Evolutionary conservation across 768 basidiomycete genomes (phyloP), one percentile per base, ranked within the genome.

Genomic region (Suillus tomentosus): DNA sequence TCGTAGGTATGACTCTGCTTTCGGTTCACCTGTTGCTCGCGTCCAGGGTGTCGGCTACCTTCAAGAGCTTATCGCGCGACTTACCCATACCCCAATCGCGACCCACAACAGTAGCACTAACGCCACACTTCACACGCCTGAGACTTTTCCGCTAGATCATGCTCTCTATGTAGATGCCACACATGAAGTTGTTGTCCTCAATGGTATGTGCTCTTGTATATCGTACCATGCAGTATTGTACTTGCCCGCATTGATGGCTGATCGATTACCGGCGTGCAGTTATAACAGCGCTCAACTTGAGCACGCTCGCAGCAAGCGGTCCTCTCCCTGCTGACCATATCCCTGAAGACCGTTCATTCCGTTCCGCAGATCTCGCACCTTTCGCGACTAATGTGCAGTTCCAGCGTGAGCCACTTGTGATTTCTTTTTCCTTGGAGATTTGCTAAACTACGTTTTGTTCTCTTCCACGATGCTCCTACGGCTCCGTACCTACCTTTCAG

Each of bases 331-430:
- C 83, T 10, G 87, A 88, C 62, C 90, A 92, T 69, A 88, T 95
- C 31, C 88, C 86, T 0, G 11, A 34, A 54, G 19, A 54, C 53
- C 53, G 53, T 15, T 81, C 89, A 0, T 96, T 93, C 81, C 87
- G 85, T 69, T 82, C 86, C 0, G 84, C 93, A 5, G 85, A 94
- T 66, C 80, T 95, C 45, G 88, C 91, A 22, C 94, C 95, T 0
- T 97, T 97, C 75, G 90, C 88, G 0, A 91, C 94, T 34, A 96
- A 96, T 70, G 74, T 96, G 24, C 92, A 94, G 71, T 90, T 96
- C 81, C 95, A 96, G 77, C 80, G 92, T 94, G 76, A 24, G 74
- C 62, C 83, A 78, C 15, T 10, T 22, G 9, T 64, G 51, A 37
- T 36, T 69, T 62, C 40, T 27, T 36, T 6, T n/a, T 3, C 6